These are phyloP conservation scores for Abelmoschus esculentus DNA, from an alignment of 345 rosid species.

Conservation along the genomic window DNA sequence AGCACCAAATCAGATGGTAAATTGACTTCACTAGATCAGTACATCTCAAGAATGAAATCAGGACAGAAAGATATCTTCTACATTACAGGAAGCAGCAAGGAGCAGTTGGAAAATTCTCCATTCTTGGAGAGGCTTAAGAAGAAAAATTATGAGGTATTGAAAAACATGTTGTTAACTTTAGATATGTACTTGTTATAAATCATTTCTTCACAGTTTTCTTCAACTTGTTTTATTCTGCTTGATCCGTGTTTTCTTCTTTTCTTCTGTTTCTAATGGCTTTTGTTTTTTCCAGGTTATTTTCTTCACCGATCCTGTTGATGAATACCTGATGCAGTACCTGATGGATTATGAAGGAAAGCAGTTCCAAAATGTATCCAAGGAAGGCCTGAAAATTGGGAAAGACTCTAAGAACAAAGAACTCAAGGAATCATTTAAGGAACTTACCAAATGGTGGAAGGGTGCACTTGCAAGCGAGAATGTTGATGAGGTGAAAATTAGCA, in stretches of 20 bases:
- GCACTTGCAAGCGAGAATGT: constrained; percentile 70
- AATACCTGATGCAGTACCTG: constrained; percentile 94
- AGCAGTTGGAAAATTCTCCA: constrained; percentile 88
- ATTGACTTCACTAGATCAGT: constrained; percentile 86
- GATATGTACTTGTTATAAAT: background rate
- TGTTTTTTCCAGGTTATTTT: constrained; percentile 63
- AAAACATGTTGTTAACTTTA: background rate
- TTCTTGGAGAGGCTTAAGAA: constrained; percentile 90
- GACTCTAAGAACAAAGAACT: constrained; percentile 72
- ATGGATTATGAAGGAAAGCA: constrained; percentile 93
- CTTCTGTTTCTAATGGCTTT: background rate
- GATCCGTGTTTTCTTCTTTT: background rate
- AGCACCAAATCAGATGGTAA: constrained; percentile 95
- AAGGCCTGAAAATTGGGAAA: constrained; percentile 83
- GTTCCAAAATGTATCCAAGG: constrained; percentile 94
- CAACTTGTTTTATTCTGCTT: background rate
- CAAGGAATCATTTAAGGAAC: constrained; percentile 87
- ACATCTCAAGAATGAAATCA: constrained; percentile 86
- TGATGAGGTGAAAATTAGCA: constrained; percentile 88
- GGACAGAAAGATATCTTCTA: constrained; percentile 87
- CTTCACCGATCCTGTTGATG: constrained; percentile 97
- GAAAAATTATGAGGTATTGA: constrained; percentile 75
- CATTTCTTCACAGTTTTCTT: background rate
- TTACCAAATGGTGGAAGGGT: constrained; percentile 92
- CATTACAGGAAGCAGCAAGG: constrained; percentile 90